phyloP scores from a whole-genome alignment of 192 early-diverging fungal species.

The Backusella sp. region DNA sequence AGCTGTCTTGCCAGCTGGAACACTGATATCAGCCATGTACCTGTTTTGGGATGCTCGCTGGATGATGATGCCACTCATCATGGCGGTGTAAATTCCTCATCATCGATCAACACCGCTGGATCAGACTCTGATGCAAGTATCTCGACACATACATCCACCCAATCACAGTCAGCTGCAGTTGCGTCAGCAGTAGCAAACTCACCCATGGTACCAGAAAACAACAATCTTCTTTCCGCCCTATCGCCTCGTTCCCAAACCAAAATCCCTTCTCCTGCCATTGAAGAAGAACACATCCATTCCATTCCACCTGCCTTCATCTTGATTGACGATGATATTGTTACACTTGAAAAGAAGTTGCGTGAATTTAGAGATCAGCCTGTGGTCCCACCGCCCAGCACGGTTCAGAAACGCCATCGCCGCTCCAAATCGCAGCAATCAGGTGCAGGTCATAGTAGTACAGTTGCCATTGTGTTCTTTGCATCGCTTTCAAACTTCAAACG shows the following conservation, averaged over 20 bases:
- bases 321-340: conserved; percentile 57
- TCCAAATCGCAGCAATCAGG: background rate
- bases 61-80: background rate
- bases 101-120: background rate
- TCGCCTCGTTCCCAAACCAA: background rate
- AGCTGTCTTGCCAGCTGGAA: conserved; percentile 55
- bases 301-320: conserved; percentile 49
- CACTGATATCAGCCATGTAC: conserved; percentile 42
- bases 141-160: background rate
- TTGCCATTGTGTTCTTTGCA: conserved; percentile 55
- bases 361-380: conserved; percentile 31
- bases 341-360: conserved; percentile 45
- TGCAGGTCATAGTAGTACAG: conserved; percentile 29
- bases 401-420: conserved; percentile 5
- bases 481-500: conserved; percentile 48
- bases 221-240: background rate
- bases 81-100: background rate
- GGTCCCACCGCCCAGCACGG: background rate
- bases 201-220: background rate
- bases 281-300: conserved; percentile 23
- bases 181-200: background rate
- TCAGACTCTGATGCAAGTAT: background rate
- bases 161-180: background rate
- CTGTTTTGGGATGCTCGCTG: conserved; percentile 11
- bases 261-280: conserved; percentile 19